Evolutionary conservation across 2,329 filamentous ascomycete species (phyloP).

Genomic region (Domatiomyces catenatus): DNA sequence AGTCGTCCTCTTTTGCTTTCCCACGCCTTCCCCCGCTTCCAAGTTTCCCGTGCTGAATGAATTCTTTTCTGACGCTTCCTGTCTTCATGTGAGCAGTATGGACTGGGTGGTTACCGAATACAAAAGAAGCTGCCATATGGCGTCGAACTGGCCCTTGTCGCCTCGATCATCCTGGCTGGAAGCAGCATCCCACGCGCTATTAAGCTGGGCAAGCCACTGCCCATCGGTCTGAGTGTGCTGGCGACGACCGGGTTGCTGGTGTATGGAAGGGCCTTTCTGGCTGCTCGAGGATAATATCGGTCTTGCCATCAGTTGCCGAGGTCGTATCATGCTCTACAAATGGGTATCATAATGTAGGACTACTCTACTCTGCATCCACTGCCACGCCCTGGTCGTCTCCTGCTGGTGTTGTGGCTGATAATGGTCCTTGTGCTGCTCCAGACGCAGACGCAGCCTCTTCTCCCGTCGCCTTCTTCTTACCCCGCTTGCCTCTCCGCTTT

Average conservation of each 20-base stretch:
- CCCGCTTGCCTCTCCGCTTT: constrained; percentile 5
- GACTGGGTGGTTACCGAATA: constrained; percentile 66
- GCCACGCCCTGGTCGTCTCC: neutral
- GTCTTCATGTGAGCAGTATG: constrained; percentile 37
- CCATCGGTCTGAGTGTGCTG: constrained; percentile 60
- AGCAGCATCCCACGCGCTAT: constrained; percentile 77
- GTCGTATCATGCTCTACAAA: neutral
- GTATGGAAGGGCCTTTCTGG: constrained; percentile 55
- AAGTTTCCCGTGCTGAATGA: neutral
- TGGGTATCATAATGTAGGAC: neutral
- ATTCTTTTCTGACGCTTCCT: neutral
- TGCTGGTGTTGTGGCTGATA: neutral
- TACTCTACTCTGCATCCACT: neutral
- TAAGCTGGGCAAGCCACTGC: constrained; percentile 65
- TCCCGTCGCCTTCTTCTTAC: constrained; percentile 5
- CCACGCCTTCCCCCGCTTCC: constrained; percentile 18
- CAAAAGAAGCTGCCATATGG: constrained; percentile 63
- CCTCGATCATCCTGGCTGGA: constrained; percentile 69
- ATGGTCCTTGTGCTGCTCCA: neutral
- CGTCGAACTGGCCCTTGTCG: constrained; percentile 74
- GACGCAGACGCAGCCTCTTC: neutral
- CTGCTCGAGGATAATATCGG: constrained; percentile 14
- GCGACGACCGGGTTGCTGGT: constrained; percentile 63
- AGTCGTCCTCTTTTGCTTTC: neutral
- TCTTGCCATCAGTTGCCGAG: neutral